Base-by-base conservation (phyloP, 2,329 filamentous ascomycete species). In the Colletotrichum magnum region DNA sequence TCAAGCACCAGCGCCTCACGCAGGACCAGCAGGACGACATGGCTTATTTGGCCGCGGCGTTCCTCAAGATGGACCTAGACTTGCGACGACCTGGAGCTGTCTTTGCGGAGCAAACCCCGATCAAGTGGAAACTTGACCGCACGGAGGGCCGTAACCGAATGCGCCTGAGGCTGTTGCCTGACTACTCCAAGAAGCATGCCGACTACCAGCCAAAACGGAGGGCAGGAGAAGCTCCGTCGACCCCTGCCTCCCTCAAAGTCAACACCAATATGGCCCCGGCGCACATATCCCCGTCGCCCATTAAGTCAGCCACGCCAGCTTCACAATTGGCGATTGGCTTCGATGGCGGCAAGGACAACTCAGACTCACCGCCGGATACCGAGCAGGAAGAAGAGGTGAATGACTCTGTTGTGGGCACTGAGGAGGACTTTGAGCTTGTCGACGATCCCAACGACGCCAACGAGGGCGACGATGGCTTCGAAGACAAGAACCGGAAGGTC, bases 401-500 rank as follows among this genome's bases (percentile, higher is more conserved):
- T 32, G 73, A 76, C 32, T 68, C 79, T 54, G 70, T 76, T 12
- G 79, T 75, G 64, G 79, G 85, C 10, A 83, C 91, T 0, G 96
- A 98, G 66, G 96, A 98, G 53, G 97, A 97, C 73, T 99, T 97
- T 76, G 96, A 99, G 80, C 89, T 99, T 73, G 92, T 99, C 6
- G 95, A 98, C 69, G 95, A 98, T 70, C 95, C 95, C 0, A 94
- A 94, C 75, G 93, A 95, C 65, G 90, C 92, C 48, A 89, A 93
- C 28, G 94, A 96, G 53, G 85, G 82, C 1, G 89, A 90, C 15
- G 90, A 92, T 73, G 92, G 91, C 1, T 97, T 97, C 71, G 97
- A 99, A 80, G 97, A 99, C 79, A 98, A 98, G 83, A 98, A 99
- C 76, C 89, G 97, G 52, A 98, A 98, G 79, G 95, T 99, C 52